Percentiles rank a stretch among this genome's conserved stretches.
Evolutionary conservation across 164 flowering plant genomes (phyloP).

Genomic region (Aristolochia contorta): DNA sequence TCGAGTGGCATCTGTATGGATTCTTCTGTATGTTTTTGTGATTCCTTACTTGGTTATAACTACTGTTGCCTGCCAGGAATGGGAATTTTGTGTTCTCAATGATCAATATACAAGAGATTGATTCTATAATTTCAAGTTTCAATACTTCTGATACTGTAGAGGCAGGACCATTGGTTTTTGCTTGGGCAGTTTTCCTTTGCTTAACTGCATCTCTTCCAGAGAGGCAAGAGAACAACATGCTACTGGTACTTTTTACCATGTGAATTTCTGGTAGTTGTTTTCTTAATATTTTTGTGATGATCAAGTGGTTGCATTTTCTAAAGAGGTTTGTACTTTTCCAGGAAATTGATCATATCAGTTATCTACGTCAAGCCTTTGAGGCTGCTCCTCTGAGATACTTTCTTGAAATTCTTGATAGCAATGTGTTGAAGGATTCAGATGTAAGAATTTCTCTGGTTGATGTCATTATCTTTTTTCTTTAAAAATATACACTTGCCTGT

Average conservation of each 20-base stretch:
- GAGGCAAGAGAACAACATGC: constrained; percentile 35
- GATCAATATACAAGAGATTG: constrained; percentile 69
- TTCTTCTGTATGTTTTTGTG: background rate
- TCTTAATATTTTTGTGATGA: background rate
- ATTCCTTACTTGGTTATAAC: background rate
- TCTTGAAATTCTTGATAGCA: constrained; percentile 59
- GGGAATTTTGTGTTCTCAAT: constrained; percentile 42
- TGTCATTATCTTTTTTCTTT: background rate
- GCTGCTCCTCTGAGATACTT: constrained; percentile 51
- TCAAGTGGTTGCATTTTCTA: constrained; percentile 2
- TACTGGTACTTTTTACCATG: constrained; percentile 36
- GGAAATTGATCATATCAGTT: constrained; percentile 86
- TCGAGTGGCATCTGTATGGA: background rate
- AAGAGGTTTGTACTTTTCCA: constrained; percentile 18
- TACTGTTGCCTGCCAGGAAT: constrained; percentile 34
- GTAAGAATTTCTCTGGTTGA: constrained; percentile 32
- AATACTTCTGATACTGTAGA: constrained; percentile 48
- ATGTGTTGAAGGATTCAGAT: constrained; percentile 55
- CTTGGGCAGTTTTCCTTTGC: constrained; percentile 92
- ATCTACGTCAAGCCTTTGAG: constrained; percentile 85
- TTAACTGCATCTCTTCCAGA: constrained; percentile 68
- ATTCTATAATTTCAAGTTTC: constrained; percentile 54
- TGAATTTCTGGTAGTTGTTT: background rate
- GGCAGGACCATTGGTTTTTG: constrained; percentile 63
- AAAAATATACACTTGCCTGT: background rate